Base-by-base conservation (phyloP, 257 asterid genomes). In the Capsicum chinense region DNA sequence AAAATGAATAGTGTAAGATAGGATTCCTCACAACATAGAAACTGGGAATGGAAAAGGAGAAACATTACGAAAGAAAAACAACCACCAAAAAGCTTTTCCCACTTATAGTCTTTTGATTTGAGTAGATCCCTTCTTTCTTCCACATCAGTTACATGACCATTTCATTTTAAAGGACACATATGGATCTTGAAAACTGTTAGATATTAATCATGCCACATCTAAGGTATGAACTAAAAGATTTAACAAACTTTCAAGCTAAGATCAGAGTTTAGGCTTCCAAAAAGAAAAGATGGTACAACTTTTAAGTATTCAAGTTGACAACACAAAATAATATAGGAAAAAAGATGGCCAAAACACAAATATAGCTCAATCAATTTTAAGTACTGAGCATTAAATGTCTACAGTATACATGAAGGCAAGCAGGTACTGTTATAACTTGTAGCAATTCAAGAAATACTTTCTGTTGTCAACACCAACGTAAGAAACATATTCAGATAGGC, bases 401-500 rank as follows among this genome's bases (percentile, higher is more conserved):
- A n/a, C n/a, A n/a, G n/a, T n/a, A n/a, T n/a, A n/a, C n/a, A n/a
- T n/a, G n/a, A n/a, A n/a, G n/a, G n/a, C n/a, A n/a, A n/a, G n/a
- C n/a, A n/a, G n/a, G n/a, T n/a, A n/a, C n/a, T n/a, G n/a, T n/a
- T n/a, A n/a, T n/a, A n/a, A n/a, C n/a, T n/a, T n/a, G n/a, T n/a
- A n/a, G n/a, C n/a, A n/a, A n/a, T n/a, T n/a, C n/a, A n/a, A n/a
- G n/a, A n/a, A n/a, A n/a, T n/a, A n/a, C n/a, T n/a, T n/a, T n/a
- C n/a, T n/a, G n/a, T n/a, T n/a, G n/a, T n/a, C 64, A 78, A 54
- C 47, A 15, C 1, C 81, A 8, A 52, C 64, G 26, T 50, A 7
- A 52, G 14, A 8, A 78, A 26, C 81, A 76, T 52, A 76, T 54
- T 76, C 63, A 76, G 48, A 26, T 54, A 76, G 54, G 26, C 50